phyloP scores from a whole-genome alignment of 148 eudicot genomes.

The Polygonum maritimum region DNA sequence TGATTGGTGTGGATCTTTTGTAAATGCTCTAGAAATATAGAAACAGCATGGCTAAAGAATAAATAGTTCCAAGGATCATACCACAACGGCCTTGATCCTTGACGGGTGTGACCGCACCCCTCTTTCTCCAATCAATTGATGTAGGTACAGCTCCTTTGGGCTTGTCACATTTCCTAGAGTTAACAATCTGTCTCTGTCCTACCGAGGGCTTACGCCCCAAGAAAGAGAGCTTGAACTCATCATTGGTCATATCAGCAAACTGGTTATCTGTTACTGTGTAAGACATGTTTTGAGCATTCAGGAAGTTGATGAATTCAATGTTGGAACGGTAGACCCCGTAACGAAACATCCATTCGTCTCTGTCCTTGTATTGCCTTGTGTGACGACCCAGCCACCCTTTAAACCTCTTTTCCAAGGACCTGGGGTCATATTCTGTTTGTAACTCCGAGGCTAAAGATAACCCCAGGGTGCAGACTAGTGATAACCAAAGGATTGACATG shows the following conservation, averaged over 20 bases:
- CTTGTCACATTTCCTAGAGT: not conserved
- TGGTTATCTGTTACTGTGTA: conserved; percentile 42
- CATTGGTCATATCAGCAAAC: conserved; percentile 53
- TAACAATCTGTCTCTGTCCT: not conserved
- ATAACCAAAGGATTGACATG: not conserved
- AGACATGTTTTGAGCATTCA: conserved; percentile 29
- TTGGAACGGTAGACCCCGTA: conserved; percentile 39
- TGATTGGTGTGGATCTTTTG: not conserved
- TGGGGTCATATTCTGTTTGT: conserved; percentile 1
- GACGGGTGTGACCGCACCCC: conserved; percentile 58
- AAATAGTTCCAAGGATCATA: conserved; percentile 13
- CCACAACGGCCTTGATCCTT: conserved; percentile 70
- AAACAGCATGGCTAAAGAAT: not conserved
- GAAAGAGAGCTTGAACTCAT: conserved; percentile 36
- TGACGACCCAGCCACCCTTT: conserved; percentile 20
- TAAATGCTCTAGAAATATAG: not conserved
- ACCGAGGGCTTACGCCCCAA: conserved; percentile 18
- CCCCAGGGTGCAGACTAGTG: conserved; percentile 3
- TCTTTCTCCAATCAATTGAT: conserved; percentile 52
- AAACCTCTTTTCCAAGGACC: conserved; percentile 19
- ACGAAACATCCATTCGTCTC: conserved; percentile 26
- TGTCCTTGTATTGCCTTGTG: conserved; percentile 15
- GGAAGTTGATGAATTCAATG: conserved; percentile 25
- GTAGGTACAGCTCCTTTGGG: conserved; percentile 11
- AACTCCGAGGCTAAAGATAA: conserved; percentile 11